Base-by-base conservation (phyloP, 176 grass and related monocot species). In the Dendrocalamus sinicus region DNA sequence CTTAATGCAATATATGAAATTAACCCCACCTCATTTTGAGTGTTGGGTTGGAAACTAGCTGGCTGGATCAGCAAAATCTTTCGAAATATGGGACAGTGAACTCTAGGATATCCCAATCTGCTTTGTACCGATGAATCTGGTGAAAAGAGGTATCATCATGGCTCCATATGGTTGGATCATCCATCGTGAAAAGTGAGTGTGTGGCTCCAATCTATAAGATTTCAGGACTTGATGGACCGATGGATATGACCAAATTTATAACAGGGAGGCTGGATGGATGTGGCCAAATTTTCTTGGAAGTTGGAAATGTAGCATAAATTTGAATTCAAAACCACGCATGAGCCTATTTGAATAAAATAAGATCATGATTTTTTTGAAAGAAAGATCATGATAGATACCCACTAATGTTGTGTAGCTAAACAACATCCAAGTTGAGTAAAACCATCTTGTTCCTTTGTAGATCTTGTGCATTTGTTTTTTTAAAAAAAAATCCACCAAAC, bases 281-380 rank as follows among this genome's bases (percentile, higher is more conserved):
- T 78, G 39, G 12, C 16, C 13, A 87, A 43, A 19, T 45, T 53
- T 35, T 37, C 45, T 79, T 22, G n/a, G 1, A 77, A 83, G 54
- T 84, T 22, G n/a, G 3, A 77, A 83, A 30, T 55, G 11, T 41
- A 57, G 40, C 12, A 22, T 45, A 68, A 58, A 23, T 41, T 17
- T 84, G 62, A 60, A 45, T 44, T 26, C 14, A 72, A 44, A 30
- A 59, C 26, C 24, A 19, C 50, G 61, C 16, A 17, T 41, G 59
- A 66, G 41, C 77, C 60, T 50, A 51, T 50, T 28, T 12, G 10
- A 12, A 72, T 37, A 81, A 15, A 72, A 9, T 67, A 85, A 76
- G n/a, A 76, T 10, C 15, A 14, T 43, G 80, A 76, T 79, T 47
- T 16, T 28, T 64, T 41, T 46, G 13, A 62, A 63, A 78, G 13